Conservation (phyloP, 2,329 filamentous ascomycete genomes). For the Hyphodiscus sp. region DNA sequence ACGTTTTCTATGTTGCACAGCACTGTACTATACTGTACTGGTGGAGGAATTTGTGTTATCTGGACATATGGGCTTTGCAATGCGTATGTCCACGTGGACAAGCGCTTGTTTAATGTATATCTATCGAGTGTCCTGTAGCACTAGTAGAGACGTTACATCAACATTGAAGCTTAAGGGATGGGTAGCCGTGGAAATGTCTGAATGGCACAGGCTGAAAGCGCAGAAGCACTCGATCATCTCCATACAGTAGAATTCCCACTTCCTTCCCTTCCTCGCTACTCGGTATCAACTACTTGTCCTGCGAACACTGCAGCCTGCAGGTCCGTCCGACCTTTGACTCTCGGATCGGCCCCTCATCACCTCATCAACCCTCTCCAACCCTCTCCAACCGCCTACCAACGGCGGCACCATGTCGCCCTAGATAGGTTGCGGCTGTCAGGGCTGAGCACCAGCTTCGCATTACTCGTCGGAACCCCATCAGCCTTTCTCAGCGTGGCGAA, state of each 20-base stretch:
- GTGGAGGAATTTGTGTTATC: not conserved
- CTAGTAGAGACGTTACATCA: too few species aligned
- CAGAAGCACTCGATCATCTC: too few species aligned
- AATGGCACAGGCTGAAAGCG: too few species aligned
- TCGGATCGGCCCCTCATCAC: constrained; percentile 1
- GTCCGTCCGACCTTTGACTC: constrained; percentile 6
- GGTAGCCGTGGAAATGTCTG: too few species aligned
- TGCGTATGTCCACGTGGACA: too few species aligned
- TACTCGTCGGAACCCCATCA: not conserved
- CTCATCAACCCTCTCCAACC: constrained; percentile 6
- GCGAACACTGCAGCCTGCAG: constrained; percentile 5
- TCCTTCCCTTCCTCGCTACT: too few species aligned
- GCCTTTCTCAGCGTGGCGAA: not conserved
- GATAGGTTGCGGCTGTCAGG: constrained; percentile 5
- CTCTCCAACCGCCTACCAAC: constrained; percentile 4
- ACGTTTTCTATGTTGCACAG: too few species aligned
- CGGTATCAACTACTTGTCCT: not conserved
- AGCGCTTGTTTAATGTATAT: too few species aligned
- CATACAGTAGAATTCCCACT: too few species aligned
- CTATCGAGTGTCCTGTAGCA: too few species aligned
- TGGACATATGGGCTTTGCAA: not conserved
- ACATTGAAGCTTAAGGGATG: too few species aligned
- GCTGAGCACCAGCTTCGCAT: not conserved
- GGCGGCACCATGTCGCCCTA: constrained; percentile 4
- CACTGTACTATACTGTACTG: not conserved